A percentile compares a stretch with the other conserved stretches of the same genome.
Conservation (phyloP, 192 early-diverging fungal species). For the Coemansia sp. region DNA sequence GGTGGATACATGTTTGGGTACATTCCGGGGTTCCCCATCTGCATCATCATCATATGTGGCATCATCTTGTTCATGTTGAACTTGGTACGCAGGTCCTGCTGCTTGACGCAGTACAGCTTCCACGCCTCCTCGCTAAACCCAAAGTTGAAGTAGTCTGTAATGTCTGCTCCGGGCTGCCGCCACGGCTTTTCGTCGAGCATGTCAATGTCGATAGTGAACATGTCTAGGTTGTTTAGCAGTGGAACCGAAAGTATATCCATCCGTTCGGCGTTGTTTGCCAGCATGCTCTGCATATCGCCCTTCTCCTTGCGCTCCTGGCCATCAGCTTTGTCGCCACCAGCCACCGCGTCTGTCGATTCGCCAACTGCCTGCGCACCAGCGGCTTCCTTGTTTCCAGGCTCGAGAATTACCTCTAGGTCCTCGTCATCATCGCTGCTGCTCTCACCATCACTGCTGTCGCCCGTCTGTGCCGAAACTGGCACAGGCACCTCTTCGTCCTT, state of each 20-base stretch:
- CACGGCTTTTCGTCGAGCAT: constrained; percentile 95
- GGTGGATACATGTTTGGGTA: constrained; percentile 42
- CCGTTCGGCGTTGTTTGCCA: constrained; percentile 32
- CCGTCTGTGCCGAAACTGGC: background rate
- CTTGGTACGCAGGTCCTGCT: constrained; percentile 82
- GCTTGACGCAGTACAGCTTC: constrained; percentile 91
- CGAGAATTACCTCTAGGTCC: constrained; percentile 47
- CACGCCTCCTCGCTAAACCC: constrained; percentile 97
- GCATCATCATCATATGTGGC: constrained; percentile 51
- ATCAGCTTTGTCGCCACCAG: background rate
- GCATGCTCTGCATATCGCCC: constrained; percentile 22
- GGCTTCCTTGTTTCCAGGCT: constrained; percentile 25
- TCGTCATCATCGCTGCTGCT: constrained; percentile 27
- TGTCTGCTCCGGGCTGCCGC: constrained; percentile 87
- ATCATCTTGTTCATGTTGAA: constrained; percentile 60
- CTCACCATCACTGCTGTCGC: constrained; percentile 1
- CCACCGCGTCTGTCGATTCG: constrained; percentile 2
- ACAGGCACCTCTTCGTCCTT: background rate
- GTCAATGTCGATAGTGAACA: constrained; percentile 91
- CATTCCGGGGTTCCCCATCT: constrained; percentile 47
- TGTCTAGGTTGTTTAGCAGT: constrained; percentile 67
- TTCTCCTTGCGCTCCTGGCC: constrained; percentile 8
- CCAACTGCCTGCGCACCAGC: background rate
- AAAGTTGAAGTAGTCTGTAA: constrained; percentile 99
- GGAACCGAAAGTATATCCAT: constrained; percentile 52